These are phyloP conservation scores for Aegilops bicornis DNA, from an alignment of 176 grass and related monocot species.

Conservation along the genomic window DNA sequence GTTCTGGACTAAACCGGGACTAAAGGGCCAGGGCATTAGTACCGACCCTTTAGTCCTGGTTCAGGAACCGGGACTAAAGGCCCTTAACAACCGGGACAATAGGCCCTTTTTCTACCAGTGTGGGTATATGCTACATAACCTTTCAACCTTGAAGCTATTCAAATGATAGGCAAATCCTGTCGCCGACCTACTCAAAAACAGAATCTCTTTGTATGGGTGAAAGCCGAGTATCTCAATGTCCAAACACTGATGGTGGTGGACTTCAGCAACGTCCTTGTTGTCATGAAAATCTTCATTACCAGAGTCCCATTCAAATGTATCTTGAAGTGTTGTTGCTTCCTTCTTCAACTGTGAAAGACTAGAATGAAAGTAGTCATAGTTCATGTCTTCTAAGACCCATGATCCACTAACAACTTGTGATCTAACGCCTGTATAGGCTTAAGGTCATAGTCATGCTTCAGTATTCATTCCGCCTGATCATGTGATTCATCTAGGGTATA, in stretches of 20 bases:
- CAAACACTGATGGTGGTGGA: rapidly evolving
- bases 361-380: neutral
- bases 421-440: neutral
- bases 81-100: too few species aligned
- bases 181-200: neutral
- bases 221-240: neutral
- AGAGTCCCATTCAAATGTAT: neutral
- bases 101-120: too few species aligned
- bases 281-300: neutral
- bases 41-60: too few species aligned
- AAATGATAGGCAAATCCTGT: neutral
- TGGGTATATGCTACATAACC: neutral
- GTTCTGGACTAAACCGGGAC: too few species aligned
- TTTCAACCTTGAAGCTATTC: neutral
- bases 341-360: neutral
- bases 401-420: neutral
- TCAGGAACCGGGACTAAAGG: too few species aligned
- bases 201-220: neutral
- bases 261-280: neutral
- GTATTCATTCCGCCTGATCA: neutral
- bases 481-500: neutral
- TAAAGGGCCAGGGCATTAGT: too few species aligned
- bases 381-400: neutral
- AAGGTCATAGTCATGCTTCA: neutral
- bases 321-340: neutral